A percentile compares a stretch with the other conserved stretches of the same genome.
These are phyloP conservation scores for Penicillium sp. DNA, from an alignment of 2,329 filamentous ascomycete genomes.

Conservation along the genomic window DNA sequence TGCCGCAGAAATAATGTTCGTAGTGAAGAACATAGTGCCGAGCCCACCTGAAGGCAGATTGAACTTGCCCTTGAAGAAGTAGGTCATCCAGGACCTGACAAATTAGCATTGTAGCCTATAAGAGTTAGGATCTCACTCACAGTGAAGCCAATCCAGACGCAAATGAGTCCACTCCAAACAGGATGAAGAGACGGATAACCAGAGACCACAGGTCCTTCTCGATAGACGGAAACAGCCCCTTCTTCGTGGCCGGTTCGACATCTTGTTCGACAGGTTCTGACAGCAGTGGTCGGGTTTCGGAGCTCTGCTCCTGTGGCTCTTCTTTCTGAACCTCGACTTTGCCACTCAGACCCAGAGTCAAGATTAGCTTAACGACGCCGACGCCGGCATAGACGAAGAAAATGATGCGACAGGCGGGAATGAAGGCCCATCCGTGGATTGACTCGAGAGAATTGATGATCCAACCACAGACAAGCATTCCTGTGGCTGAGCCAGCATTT, in stretches of 20 bases:
- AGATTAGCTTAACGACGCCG: constrained; percentile 55
- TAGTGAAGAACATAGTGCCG: constrained; percentile 53
- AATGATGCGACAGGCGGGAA: constrained; percentile 53
- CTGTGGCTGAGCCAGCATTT: constrained; percentile 58
- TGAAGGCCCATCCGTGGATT: constrained; percentile 42
- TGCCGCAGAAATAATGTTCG: constrained; percentile 41
- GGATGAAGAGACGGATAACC: constrained; percentile 56
- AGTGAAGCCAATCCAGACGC: constrained; percentile 67
- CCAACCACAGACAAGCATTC: constrained; percentile 60
- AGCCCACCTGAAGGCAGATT: constrained; percentile 51
- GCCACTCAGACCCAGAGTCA: constrained; percentile 51
- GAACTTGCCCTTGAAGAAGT: constrained; percentile 57
- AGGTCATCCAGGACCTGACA: constrained; percentile 50
- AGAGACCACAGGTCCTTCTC: constrained; percentile 44
- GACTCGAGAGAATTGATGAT: constrained; percentile 51
- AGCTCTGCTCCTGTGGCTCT: constrained; percentile 18
- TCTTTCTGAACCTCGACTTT: constrained; percentile 44
- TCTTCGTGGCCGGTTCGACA: constrained; percentile 20
- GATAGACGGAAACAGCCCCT: constrained; percentile 55
- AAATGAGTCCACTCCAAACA: constrained; percentile 68
- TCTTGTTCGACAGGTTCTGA: constrained; percentile 13
- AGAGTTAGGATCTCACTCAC: constrained; percentile 40
- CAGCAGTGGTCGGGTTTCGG: constrained; percentile 38
- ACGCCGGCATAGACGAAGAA: constrained; percentile 58
- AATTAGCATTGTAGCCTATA: constrained; percentile 29